These are phyloP conservation scores for Trypanosoma scelopori DNA, from an alignment of 208 protist species.

Conservation along the genomic window DNA sequence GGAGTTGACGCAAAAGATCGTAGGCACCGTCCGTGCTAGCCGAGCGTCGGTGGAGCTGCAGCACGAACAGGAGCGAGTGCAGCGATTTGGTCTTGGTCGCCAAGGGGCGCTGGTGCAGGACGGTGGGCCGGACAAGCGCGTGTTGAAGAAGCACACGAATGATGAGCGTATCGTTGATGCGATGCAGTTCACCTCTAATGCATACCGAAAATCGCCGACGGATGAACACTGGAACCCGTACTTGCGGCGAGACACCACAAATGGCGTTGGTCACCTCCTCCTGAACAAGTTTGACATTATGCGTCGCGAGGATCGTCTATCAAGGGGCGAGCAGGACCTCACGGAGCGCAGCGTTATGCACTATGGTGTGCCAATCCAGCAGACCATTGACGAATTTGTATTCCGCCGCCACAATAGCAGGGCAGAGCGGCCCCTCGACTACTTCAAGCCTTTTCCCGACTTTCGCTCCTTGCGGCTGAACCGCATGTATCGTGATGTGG, in stretches of 20 bases:
- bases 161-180: conserved; percentile 88
- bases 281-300: conserved; percentile 82
- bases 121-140: conserved; percentile 76
- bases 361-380: conserved; percentile 76
- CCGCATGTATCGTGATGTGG: conserved; percentile 81
- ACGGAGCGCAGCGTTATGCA: conserved; percentile 76
- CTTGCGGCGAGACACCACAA: conserved; percentile 48
- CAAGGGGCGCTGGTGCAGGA: conserved; percentile 87
- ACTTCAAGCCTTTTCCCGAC: conserved; percentile 87
- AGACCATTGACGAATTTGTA: conserved; percentile 84
- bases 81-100: conserved; percentile 85
- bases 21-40: conserved; percentile 35
- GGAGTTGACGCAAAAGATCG: conserved; percentile 61
- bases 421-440: conserved; percentile 83
- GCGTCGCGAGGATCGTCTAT: conserved; percentile 70
- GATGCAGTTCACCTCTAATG: conserved; percentile 52
- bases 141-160: conserved; percentile 70
- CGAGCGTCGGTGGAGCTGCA: conserved; percentile 21
- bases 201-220: conserved; percentile 61
- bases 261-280: conserved; percentile 79
- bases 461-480: conserved; percentile 76
- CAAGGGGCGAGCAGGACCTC: conserved; percentile 67
- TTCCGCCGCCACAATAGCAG: conserved; percentile 80
- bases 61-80: conserved; percentile 48
- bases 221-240: conserved; percentile 86